Evolutionary conservation across 306 rosid species (phyloP).

Genomic region (Bauhinia variegata): DNA sequence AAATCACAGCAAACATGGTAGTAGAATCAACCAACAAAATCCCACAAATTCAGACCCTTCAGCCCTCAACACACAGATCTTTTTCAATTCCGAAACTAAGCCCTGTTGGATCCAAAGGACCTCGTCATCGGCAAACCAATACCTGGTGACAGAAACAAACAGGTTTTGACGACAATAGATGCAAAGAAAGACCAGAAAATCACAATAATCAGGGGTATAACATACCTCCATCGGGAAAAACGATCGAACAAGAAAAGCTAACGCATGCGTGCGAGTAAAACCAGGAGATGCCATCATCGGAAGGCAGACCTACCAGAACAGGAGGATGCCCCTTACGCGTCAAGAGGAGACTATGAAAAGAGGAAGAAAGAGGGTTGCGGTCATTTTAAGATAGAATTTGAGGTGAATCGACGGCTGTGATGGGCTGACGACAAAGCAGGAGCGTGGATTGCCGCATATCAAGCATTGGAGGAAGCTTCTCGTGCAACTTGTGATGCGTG

Average conservation of each 20-base stretch:
- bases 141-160: neutral
- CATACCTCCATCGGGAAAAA: neutral
- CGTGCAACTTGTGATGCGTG: neutral
- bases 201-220: neutral
- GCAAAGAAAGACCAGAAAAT: neutral
- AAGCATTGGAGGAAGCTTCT: slow-evolving; percentile 16
- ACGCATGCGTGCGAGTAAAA: neutral
- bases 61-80: neutral
- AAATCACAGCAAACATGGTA: neutral
- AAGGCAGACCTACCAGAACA: neutral
- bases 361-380: too few relatives aligned
- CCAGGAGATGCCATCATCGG: neutral
- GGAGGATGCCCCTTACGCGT: too few relatives aligned
- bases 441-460: slow-evolving; percentile 10
- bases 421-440: neutral
- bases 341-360: too few relatives aligned
- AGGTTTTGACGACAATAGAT: neutral
- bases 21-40: neutral
- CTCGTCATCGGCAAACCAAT: neutral
- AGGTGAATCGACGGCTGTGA: slow-evolving; percentile 26
- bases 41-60: neutral
- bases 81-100: neutral
- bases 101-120: neutral
- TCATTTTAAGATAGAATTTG: neutral
- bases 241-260: too few relatives aligned